These are phyloP conservation scores for Setaria viridis DNA, from an alignment of 202 grass and related monocot genomes.

Conservation along the genomic window DNA sequence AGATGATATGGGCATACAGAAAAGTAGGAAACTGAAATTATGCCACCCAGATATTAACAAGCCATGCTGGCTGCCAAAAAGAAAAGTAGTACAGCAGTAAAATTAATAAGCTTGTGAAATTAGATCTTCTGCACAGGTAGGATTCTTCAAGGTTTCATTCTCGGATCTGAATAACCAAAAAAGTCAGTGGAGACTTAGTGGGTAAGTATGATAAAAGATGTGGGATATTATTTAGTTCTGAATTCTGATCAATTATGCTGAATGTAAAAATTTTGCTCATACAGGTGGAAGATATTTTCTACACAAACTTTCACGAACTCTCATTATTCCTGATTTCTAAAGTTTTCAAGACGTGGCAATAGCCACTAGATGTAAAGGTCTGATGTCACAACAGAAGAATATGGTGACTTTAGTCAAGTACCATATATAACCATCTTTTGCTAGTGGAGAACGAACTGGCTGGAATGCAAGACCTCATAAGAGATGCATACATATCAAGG, in stretches of 20 bases:
- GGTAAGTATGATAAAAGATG: background rate
- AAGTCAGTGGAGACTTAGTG: background rate
- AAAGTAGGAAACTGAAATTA: conserved; percentile 3
- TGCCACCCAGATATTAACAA: background rate
- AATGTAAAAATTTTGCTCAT: background rate
- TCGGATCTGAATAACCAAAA: background rate
- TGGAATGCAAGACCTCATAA: background rate
- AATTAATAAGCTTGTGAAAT: background rate
- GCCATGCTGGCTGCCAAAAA: background rate
- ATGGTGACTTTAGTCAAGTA: background rate
- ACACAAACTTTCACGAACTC: background rate
- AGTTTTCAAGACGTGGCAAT: too few relatives aligned
- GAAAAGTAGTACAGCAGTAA: background rate
- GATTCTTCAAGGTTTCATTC: conserved; percentile 5
- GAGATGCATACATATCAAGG: background rate
- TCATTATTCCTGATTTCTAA: background rate
- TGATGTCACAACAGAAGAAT: background rate
- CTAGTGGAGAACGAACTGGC: background rate
- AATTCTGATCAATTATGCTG: background rate
- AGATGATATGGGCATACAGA: conserved; percentile 1
- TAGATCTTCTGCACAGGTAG: conserved; percentile 13
- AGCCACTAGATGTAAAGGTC: too few relatives aligned
- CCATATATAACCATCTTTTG: background rate
- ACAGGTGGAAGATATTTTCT: conserved; percentile 2
- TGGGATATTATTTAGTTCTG: background rate